Percentiles rank a stretch among this genome's conserved stretches.
phyloP scores from a whole-genome alignment of 1,284 basidiomycete genomes.

The Sparassis latifolia region DNA sequence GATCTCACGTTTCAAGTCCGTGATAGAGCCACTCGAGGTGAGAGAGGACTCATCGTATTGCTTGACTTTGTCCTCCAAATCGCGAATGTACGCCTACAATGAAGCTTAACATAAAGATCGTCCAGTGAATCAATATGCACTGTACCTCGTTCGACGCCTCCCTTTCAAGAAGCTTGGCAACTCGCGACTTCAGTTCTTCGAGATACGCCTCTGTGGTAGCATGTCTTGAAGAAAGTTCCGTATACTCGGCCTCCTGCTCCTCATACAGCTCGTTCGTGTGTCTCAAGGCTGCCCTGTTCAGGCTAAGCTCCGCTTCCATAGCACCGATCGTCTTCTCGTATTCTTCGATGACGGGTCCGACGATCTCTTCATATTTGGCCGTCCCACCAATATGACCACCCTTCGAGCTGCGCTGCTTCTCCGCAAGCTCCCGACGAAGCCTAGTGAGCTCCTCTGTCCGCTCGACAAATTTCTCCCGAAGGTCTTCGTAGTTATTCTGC shows the following conservation, averaged over 20 bases:
- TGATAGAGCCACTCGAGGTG: slow-evolving; percentile 69
- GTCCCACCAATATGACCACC: slow-evolving; percentile 63
- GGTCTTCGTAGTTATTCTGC: slow-evolving; percentile 76
- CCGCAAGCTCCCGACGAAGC: slow-evolving; percentile 69
- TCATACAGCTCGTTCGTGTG: slow-evolving; percentile 89
- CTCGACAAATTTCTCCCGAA: slow-evolving; percentile 80
- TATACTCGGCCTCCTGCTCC: slow-evolving; percentile 80
- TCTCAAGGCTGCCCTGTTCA: slow-evolving; percentile 83
- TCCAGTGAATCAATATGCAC: neutral
- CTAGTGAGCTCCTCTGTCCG: slow-evolving; percentile 84
- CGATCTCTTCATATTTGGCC: slow-evolving; percentile 89
- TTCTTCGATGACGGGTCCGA: slow-evolving; percentile 96
- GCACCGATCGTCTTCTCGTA: slow-evolving; percentile 97
- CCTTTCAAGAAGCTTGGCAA: slow-evolving; percentile 80
- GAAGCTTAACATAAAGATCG: slow-evolving; percentile 1
- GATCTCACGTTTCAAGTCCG: slow-evolving; percentile 82
- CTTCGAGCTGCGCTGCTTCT: slow-evolving; percentile 50
- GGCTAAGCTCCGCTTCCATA: slow-evolving; percentile 89
- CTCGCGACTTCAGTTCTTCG: slow-evolving; percentile 75
- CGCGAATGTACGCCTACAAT: slow-evolving; percentile 78
- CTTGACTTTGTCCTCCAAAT: slow-evolving; percentile 88
- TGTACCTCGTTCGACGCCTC: slow-evolving; percentile 86
- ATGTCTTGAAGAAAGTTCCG: slow-evolving; percentile 60
- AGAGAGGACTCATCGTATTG: slow-evolving; percentile 73
- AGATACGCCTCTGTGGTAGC: slow-evolving; percentile 81